A percentile compares a stretch with the other conserved stretches of the same genome.
These are phyloP conservation scores for Euphorbia tirucalli DNA, from an alignment of 345 rosid species.

Conservation along the genomic window DNA sequence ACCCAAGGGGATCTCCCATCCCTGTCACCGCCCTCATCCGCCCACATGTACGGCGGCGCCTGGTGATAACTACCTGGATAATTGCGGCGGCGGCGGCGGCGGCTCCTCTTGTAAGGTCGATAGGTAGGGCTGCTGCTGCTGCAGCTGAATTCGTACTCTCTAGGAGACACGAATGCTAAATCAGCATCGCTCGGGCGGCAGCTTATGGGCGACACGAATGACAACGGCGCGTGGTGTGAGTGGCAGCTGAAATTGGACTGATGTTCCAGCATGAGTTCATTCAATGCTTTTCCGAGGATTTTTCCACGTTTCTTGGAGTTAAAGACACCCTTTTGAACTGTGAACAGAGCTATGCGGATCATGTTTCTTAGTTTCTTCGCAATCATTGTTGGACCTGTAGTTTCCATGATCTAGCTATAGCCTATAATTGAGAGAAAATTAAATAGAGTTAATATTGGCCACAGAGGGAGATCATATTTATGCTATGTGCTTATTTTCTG, in stretches of 20 bases:
- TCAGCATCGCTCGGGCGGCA: constrained; percentile 26
- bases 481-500: too few relatives aligned
- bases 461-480: too few relatives aligned
- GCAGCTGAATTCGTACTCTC: constrained; percentile 46
- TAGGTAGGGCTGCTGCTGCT: constrained; percentile 23
- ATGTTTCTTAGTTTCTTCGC: constrained; percentile 21
- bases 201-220: constrained; percentile 22
- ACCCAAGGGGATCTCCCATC: constrained; percentile 25
- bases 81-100: constrained; percentile 6
- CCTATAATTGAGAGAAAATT: too few relatives aligned
- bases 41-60: neutral
- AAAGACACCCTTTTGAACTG: constrained; percentile 31
- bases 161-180: constrained; percentile 22
- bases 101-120: constrained; percentile 9
- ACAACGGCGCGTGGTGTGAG: constrained; percentile 21
- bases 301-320: constrained; percentile 35
- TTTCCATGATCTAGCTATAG: constrained; percentile 3
- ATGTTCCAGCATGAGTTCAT: constrained; percentile 27
- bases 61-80: neutral
- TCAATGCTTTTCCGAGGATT: constrained; percentile 28
- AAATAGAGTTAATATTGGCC: too few relatives aligned
- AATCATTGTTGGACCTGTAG: constrained; percentile 11
- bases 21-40: constrained; percentile 1
- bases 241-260: constrained; percentile 18
- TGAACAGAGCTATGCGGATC: constrained; percentile 23